These are phyloP conservation scores for Malus sylvestris DNA, from an alignment of 306 rosid species.

Conservation along the genomic window DNA sequence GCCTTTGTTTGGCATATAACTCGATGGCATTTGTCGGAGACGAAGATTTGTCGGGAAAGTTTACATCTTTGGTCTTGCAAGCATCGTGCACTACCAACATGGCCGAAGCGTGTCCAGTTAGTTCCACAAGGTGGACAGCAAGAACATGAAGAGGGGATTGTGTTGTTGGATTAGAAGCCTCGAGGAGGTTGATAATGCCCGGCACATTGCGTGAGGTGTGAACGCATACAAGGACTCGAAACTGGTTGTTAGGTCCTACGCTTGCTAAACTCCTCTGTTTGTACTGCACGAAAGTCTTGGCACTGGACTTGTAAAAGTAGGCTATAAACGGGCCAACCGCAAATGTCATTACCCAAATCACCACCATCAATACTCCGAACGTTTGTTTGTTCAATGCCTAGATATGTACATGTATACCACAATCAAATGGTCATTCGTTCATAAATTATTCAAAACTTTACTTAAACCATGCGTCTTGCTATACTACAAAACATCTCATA, in stretches of 20 bases:
- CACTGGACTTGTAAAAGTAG: constrained; percentile 7
- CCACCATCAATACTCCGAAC: constrained; percentile 14
- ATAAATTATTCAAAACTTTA: neutral
- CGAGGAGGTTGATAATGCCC: constrained; percentile 32
- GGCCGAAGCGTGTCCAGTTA: constrained; percentile 31
- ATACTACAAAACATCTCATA: too few relatives aligned
- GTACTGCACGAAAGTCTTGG: neutral
- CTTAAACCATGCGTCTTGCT: too few relatives aligned
- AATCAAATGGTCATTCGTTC: neutral
- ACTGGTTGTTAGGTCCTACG: constrained; percentile 11
- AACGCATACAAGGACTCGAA: constrained; percentile 26
- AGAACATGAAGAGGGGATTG: constrained; percentile 25
- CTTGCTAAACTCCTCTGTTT: constrained; percentile 14
- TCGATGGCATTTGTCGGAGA: constrained; percentile 11
- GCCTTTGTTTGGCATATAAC: constrained; percentile 2
- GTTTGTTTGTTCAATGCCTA: constrained; percentile 24
- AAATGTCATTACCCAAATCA: constrained; percentile 22
- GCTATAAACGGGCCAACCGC: constrained; percentile 24
- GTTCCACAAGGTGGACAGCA: constrained; percentile 35
- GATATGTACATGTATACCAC: neutral
- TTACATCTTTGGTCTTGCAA: neutral
- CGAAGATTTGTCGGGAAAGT: too few relatives aligned
- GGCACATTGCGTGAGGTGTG: constrained; percentile 22
- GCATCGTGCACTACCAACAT: constrained; percentile 43
- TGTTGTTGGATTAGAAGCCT: constrained; percentile 26